phyloP scores from a whole-genome alignment of 805 yeast species.

The Saturnispora mendoncae region DNA sequence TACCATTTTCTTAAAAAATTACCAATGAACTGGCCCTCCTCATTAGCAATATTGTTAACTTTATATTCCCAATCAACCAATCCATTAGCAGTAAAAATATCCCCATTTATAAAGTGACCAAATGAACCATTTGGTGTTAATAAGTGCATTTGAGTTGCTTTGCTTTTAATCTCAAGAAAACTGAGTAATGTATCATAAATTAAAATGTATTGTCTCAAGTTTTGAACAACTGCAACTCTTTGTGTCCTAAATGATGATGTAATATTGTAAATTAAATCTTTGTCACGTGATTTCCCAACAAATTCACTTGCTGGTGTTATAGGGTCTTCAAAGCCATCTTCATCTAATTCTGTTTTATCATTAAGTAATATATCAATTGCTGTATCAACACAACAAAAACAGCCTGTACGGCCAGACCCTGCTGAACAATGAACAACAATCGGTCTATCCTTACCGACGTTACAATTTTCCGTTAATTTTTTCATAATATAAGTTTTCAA shows the following conservation, averaged over 20 bases:
- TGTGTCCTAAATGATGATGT: constrained; percentile 43
- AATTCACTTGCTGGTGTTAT: constrained; percentile 9
- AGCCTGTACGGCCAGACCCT: constrained; percentile 95
- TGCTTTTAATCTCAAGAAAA: constrained; percentile 18
- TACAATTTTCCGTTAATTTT: constrained; percentile 7
- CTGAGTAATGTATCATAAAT: constrained; percentile 36
- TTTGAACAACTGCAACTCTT: constrained; percentile 52
- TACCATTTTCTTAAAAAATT: constrained; percentile 4
- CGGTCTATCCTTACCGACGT: constrained; percentile 31
- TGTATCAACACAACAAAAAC: constrained; percentile 67
- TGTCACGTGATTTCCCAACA: constrained; percentile 7
- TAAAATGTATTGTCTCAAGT: constrained; percentile 43
- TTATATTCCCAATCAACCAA: constrained; percentile 15
- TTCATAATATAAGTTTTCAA: constrained; percentile 27
- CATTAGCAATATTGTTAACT: background rate
- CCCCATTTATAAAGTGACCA: background rate
- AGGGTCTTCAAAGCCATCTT: constrained; percentile 2
- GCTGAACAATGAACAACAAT: constrained; percentile 88
- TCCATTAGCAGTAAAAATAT: constrained; percentile 9
- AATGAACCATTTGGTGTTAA: background rate
- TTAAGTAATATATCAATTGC: constrained; percentile 30
- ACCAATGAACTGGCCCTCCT: constrained; percentile 5
- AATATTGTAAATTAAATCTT: constrained; percentile 38
- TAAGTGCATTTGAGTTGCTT: background rate
- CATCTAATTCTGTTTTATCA: constrained; percentile 11